A percentile compares a stretch with the other conserved stretches of the same genome.
These are phyloP conservation scores for Bolboschoenus planiculmis DNA, from an alignment of 176 grass and related monocot species.

Conservation along the genomic window DNA sequence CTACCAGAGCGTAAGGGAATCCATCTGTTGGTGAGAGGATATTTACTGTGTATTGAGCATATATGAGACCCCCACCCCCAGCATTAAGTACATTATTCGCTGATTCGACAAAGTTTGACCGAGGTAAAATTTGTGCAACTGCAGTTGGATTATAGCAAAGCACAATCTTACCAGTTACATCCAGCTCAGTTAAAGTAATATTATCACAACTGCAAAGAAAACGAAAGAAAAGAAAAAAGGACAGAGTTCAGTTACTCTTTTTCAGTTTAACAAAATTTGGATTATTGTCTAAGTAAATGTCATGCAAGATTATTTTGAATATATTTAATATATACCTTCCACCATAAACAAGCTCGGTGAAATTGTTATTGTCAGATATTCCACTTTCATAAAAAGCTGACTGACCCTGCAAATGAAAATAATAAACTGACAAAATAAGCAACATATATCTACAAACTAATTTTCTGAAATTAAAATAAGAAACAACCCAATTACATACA, in stretches of 20 bases:
- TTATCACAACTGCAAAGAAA: background rate
- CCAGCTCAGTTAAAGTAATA: background rate
- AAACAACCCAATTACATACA: slow-evolving; percentile 19
- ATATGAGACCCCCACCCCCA: slow-evolving; percentile 30
- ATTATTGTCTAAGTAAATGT: background rate
- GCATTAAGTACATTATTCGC: background rate
- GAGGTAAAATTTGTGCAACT: background rate
- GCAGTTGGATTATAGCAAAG: slow-evolving; percentile 10
- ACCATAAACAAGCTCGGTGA: background rate
- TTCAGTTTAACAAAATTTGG: background rate
- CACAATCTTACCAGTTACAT: slow-evolving; percentile 12
- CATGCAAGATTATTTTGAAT: background rate
- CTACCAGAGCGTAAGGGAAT: slow-evolving; percentile 19
- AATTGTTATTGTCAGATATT: background rate
- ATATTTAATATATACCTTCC: background rate
- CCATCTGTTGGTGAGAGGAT: background rate
- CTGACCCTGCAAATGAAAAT: background rate
- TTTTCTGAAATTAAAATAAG: background rate
- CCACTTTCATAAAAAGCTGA: background rate
- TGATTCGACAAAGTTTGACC: background rate
- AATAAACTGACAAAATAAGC: background rate
- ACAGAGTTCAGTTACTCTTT: background rate
- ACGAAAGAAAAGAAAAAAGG: no score
- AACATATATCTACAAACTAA: background rate
- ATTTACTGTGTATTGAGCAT: slow-evolving; percentile 15